phyloP scores from a whole-genome alignment of 352 stramenopile species.

The Pythium rishiriense region DNA sequence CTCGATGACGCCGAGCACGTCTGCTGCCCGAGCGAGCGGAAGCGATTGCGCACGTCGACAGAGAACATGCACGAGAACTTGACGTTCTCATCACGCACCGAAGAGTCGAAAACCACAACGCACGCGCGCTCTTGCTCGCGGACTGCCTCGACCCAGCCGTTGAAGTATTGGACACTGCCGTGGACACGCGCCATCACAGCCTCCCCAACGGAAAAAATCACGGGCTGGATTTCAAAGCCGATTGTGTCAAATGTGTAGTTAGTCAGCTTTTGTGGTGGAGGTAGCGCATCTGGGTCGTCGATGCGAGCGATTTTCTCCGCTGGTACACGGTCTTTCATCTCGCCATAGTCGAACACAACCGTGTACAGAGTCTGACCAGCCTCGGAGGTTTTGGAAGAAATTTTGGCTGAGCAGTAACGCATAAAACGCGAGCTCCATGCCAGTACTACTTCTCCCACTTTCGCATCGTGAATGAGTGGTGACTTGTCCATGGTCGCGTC shows the following conservation, averaged over 20 bases:
- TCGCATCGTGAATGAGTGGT: conserved; percentile 23
- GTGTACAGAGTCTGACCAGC: conserved; percentile 36
- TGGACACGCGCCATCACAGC: conserved; percentile 61
- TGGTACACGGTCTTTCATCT: conserved; percentile 51
- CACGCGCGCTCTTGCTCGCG: conserved; percentile 60
- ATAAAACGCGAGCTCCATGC: conserved; percentile 77
- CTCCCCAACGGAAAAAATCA: conserved; percentile 56
- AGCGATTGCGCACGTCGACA: conserved; percentile 47
- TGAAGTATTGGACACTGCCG: conserved; percentile 58
- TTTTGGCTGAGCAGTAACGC: conserved; percentile 48
- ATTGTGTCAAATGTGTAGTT: conserved; percentile 81
- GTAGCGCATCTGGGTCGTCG: conserved; percentile 53
- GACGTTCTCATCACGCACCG: conserved; percentile 56
- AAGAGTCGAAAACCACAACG: conserved; percentile 70
- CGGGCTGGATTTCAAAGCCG: conserved; percentile 63
- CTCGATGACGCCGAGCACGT: conserved; percentile 42
- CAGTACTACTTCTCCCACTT: conserved; percentile 54
- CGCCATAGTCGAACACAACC: conserved; percentile 74
- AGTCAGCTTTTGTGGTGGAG: conserved; percentile 61
- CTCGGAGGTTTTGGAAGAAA: conserved; percentile 17
- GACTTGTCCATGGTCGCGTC: conserved; percentile 21
- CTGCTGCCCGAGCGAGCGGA: conserved; percentile 37
- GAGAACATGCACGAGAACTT: conserved; percentile 75
- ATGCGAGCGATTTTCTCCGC: conserved; percentile 53
- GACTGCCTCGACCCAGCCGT: conserved; percentile 54